A percentile compares a stretch with the other conserved stretches of the same genome.
Conservation (phyloP, 202 grass and related monocot species). For the Brachypodium distachyon region DNA sequence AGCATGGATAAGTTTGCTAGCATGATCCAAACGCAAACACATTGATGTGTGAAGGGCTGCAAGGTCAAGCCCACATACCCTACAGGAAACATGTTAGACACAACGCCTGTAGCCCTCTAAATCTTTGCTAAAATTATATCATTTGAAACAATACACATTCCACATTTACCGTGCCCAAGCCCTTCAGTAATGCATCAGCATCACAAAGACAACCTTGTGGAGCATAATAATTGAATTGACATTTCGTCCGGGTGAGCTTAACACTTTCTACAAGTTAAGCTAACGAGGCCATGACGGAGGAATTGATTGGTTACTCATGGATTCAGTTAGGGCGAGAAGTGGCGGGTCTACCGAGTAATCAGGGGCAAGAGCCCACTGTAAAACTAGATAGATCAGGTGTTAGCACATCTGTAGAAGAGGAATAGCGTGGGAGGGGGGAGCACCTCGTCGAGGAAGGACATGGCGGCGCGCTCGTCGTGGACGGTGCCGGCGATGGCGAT, state of each 20-base stretch:
- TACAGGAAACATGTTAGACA: background rate
- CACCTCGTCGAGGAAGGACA: slow-evolving; percentile 86
- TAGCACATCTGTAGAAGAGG: background rate
- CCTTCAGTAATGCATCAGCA: background rate
- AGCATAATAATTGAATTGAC: background rate
- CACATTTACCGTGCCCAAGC: background rate
- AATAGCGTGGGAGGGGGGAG: background rate
- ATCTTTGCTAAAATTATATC: background rate
- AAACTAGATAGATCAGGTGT: background rate
- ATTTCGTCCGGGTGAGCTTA: background rate
- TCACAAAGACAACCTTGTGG: background rate
- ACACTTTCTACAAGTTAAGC: background rate
- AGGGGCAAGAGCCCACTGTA: background rate
- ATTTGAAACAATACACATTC: background rate
- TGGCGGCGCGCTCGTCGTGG: slow-evolving; percentile 57
- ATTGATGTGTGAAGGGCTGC: background rate
- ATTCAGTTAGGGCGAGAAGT: background rate
- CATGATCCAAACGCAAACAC: background rate
- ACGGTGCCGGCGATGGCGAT: slow-evolving; percentile 68
- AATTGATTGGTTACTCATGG: background rate
- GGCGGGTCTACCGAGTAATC: background rate
- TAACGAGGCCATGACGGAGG: background rate
- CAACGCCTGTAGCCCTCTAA: background rate
- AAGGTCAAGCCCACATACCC: background rate
- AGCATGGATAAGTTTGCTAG: background rate